Evolutionary conservation across 169 alveolate species (phyloP), one percentile per base, ranked within the genome.

Genomic region (Plasmodium berghei): DNA sequence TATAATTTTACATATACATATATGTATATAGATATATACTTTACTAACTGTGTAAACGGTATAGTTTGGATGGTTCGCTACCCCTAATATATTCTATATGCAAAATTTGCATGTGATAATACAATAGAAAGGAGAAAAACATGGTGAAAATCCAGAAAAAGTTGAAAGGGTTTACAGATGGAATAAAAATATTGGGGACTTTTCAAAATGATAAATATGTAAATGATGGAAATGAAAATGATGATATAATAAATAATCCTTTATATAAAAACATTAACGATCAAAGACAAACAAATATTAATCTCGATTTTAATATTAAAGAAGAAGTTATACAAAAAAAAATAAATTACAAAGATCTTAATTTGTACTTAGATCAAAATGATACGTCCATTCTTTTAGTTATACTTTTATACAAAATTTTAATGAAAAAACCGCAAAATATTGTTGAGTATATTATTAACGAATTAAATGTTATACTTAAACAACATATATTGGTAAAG

Each of bases 61-160:
- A 3, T 34, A 4, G 8, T 34, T 34, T 34, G 40, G 2, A 28
- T 28, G 40, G 2, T 28, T 28, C 5, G 2, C 40, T 28, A 28
- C 5, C 5, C 40, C 1, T 3, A 28, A 1, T 1, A 28, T 28
- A 28, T 28, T 28, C 1, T 3, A 34, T 34, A 34, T 34, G 42
- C 5, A 34, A 34, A 4, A 6, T 5, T 34, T 34, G 42, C 0
- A 34, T 0, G 42, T 34, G 5, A 52, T 16, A 52, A 1, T 5
- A 52, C n/a, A 12, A n/a, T 16, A 52, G 14, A 16, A 52, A 55
- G 9, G 10, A 49, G 18, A 58, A 20, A 9, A 75, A 20, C 34
- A 77, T 77, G 89, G 89, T 77, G 58, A 77, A 77, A 49, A 77
- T 77, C 5, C 71, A 75, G 2, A 77, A 77, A 46, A 77, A 77